These are phyloP conservation scores for Blastobotrys ciferrii DNA, from an alignment of 1,139 yeast genomes.

Conservation along the genomic window DNA sequence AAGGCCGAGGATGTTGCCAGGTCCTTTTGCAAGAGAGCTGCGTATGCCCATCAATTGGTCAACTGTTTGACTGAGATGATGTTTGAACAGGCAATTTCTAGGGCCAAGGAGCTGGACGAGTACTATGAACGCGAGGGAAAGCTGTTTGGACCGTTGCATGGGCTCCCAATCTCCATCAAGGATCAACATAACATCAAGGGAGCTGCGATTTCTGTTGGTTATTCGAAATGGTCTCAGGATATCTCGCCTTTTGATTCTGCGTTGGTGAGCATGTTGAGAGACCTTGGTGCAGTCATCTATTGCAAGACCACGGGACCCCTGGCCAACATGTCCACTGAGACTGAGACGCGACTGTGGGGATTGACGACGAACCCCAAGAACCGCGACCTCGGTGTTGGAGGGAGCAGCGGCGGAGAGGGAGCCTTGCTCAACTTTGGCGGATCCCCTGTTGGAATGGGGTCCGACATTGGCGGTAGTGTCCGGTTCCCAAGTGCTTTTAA, in stretches of 20 bases:
- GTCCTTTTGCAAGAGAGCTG: conserved; percentile 52
- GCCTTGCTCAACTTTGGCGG: conserved; percentile 48
- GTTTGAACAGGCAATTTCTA: conserved; percentile 53
- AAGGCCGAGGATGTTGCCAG: conserved; percentile 16
- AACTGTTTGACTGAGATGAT: conserved; percentile 59
- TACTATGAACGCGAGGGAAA: conserved; percentile 53
- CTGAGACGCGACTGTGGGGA: conserved; percentile 35
- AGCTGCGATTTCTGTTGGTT: conserved; percentile 36
- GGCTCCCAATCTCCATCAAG: conserved; percentile 73
- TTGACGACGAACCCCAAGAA: conserved; percentile 47
- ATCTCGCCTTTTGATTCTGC: neutral
- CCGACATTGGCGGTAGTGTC: conserved; percentile 64
- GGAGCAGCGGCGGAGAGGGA: conserved; percentile 62
- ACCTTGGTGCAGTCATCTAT: conserved; percentile 53
- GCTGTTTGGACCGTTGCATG: conserved; percentile 72
- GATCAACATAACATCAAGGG: conserved; percentile 64
- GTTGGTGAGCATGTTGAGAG: conserved; percentile 33
- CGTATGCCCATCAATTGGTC: conserved; percentile 56
- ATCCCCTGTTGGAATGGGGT: conserved; percentile 51
- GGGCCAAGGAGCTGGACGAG: conserved; percentile 56
- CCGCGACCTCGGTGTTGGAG: conserved; percentile 49
- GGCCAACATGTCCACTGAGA: conserved; percentile 54
- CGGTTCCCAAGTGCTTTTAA: conserved; percentile 55
- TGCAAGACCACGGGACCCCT: conserved; percentile 59
- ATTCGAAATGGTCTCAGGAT: conserved; percentile 39